phyloP scores from a whole-genome alignment of 306 rosid species.

The Rosa chinensis region DNA sequence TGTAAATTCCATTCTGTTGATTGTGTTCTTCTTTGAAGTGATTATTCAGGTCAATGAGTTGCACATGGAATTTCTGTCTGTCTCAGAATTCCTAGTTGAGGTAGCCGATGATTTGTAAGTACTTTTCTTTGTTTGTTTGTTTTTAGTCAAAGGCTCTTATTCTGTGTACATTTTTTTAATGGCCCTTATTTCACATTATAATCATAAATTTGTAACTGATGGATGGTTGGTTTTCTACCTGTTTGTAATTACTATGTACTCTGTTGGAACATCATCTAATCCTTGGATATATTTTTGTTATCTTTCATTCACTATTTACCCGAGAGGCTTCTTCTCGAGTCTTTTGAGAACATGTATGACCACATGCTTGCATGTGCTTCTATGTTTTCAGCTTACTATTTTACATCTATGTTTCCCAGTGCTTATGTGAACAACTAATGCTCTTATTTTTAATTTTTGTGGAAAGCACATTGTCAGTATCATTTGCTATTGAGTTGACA shows the following conservation, averaged over 20 bases:
- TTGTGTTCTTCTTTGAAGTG: constrained; percentile 42
- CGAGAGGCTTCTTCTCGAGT: background rate
- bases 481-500: constrained; percentile 33
- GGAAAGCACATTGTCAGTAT: constrained; percentile 32
- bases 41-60: constrained; percentile 69
- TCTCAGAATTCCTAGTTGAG: constrained; percentile 89
- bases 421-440: constrained; percentile 26
- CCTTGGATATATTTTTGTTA: background rate
- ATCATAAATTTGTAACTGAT: background rate
- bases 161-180: background rate
- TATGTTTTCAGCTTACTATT: background rate
- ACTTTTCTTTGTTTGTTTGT: constrained; percentile 17
- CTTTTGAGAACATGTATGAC: background rate
- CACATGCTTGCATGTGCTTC: background rate
- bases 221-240: background rate
- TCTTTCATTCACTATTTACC: background rate
- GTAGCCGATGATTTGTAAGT: constrained; percentile 91
- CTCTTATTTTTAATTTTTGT: constrained; percentile 12
- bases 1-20: constrained; percentile 15
- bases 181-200: background rate
- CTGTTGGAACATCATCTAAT: background rate
- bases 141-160: background rate
- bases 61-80: constrained; percentile 88
- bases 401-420: constrained; percentile 4
- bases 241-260: background rate